These are phyloP conservation scores for Coriaria nepalensis DNA, from an alignment of 306 rosid species.

Conservation along the genomic window DNA sequence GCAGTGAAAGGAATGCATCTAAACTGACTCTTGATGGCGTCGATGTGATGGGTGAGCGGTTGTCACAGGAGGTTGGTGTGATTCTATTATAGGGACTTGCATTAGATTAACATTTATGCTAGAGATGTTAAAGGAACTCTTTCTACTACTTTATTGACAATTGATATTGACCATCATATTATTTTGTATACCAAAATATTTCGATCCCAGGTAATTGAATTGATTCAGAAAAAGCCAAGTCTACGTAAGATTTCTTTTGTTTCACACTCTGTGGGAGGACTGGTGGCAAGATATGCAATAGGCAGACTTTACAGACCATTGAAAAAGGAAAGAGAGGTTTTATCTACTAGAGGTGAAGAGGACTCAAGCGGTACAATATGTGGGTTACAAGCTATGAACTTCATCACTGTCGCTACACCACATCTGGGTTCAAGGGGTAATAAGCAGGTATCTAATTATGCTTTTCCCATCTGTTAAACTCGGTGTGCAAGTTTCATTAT, in stretches of 20 bases:
- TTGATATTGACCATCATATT: no score
- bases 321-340: constrained; percentile 22
- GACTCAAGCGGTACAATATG: constrained; percentile 41
- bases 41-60: constrained; percentile 87
- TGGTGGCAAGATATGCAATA: constrained; percentile 81
- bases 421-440: constrained; percentile 92
- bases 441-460: constrained; percentile 47
- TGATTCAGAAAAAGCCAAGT: constrained; percentile 53
- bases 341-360: constrained; percentile 19
- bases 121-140: no score
- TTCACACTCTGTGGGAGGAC: constrained; percentile 87
- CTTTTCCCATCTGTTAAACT: neutral
- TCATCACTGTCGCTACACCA: constrained; percentile 85
- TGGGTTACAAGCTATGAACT: constrained; percentile 75
- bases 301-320: constrained; percentile 62
- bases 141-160: no score
- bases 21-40: constrained; percentile 68
- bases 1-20: constrained; percentile 74
- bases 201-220: constrained; percentile 43
- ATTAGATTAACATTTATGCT: no score
- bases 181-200: no score
- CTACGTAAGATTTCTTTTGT: constrained; percentile 61
- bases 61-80: constrained; percentile 61
- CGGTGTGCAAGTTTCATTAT: neutral
- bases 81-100: no score